Base-by-base conservation (phyloP, 1,284 basidiomycete genomes). In the Ganoderma sinense region DNA sequence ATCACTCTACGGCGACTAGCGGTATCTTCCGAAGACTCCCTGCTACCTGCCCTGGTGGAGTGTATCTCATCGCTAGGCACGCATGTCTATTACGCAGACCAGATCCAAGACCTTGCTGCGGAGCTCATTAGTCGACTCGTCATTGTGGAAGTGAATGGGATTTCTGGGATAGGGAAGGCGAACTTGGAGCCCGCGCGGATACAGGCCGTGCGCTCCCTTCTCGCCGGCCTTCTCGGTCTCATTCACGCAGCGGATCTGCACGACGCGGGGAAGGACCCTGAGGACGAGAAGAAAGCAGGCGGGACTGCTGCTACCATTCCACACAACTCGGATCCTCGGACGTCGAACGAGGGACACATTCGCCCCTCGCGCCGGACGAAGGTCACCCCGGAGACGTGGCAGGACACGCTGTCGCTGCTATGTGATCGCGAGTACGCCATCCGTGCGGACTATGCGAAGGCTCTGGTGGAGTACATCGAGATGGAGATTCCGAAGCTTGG, bases 61-160 rank as follows among this genome's bases (percentile, higher is more conserved):
- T 94, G 94, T 77, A 93, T 98, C 67, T 86, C 94, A 6, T 94
- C 95, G 0, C 85, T 99, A 23, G 94, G 94, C 40, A 91, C 92
- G 8, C 96, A 98, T 79, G 91, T 97, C 67, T 97, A 98, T 84
- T 98, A 99, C 79, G 94, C 95, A 60, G 97, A 98, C 79, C 97
- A 99, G 82, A 95, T 97, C 71, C 95, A 96, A 78, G 97, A 98
- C 80, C 90, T 98, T 65, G 91, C 95, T 16, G 91, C 91, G 71
- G 97, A 98, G 80, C 84, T 97, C 36, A 89, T 95, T 53, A 89
- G 88, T 69, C 90, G 95, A 31, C 87, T 98, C n/a, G 84, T 89
- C 5, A 82, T 86, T 0, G 84, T 96, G 31, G 93, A 96, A 77
- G 84, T 87, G 18, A 90, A 89, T 73, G 91, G 90, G 18, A 78